Evolutionary conservation across 352 stramenopile genomes (phyloP), one percentile per base, ranked within the genome.

Genomic region (Stephanocyclus meneghinianus): DNA sequence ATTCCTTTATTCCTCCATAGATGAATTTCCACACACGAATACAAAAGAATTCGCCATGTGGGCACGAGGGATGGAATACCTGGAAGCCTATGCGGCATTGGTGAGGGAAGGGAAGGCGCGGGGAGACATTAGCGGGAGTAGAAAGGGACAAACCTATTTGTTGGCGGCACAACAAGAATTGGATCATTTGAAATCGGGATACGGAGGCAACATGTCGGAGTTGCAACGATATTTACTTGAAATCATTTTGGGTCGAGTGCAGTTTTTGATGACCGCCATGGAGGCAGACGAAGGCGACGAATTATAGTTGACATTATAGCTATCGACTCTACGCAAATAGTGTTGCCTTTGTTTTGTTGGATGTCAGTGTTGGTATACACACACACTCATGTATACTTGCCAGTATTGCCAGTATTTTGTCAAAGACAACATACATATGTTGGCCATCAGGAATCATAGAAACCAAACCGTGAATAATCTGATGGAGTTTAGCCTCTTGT

Each of bases 1-100:
- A 10, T 85, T 85, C 57, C n/a, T 72, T 1, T 85, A 85, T 42
- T 64, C 72, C 15, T 62, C 48, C 3, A 71, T 81, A 8, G 73
- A 85, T 47, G 68, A 81, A 40, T 79, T 82, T 47, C 78, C 78
- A 10, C 4, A 45, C 32, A 35, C 32, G 4, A 63, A 73, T 59
- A 68, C 60, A 3, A 78, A 76, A 35, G 78, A 79, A 30, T 78
- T 75, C 42, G 65, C 11, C 30, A 64, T 59, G 13, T 85, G 35
- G 29, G 16, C 18, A 18, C 30, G 42, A 45, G 72, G 47, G 21
- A 79, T 82, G 73, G 44, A 75, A 37, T 50, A 76, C 30, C 47
- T 85, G 18, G 44, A 82, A 13, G 66, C 57, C 40, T 82, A 84
- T 67, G 44, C 65, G 8, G 6, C 42, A 35, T 35, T 77, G 30